Evolutionary conservation across 2,329 filamentous ascomycete species (phyloP).

Genomic region (Ploettnerulaceae sp.): DNA sequence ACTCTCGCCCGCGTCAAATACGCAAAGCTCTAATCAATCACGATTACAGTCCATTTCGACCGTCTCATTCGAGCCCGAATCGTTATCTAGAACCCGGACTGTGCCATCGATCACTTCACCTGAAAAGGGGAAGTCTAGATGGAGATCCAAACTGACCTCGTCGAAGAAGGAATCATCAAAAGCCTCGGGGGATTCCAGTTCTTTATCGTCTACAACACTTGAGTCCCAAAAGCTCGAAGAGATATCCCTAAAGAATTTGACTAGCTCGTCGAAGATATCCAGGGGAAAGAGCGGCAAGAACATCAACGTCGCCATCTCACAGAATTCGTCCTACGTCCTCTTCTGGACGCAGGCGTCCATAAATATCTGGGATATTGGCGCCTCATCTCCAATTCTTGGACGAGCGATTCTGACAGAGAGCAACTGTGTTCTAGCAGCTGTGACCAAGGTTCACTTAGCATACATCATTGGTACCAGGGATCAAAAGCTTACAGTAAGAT

Average conservation of each 20-base stretch:
- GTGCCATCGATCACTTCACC: constrained; percentile 12
- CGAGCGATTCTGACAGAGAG: constrained; percentile 36
- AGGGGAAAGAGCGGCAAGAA: constrained; percentile 34
- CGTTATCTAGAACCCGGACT: constrained; percentile 15
- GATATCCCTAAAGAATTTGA: constrained; percentile 35
- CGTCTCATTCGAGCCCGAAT: constrained; percentile 22
- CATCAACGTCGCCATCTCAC: constrained; percentile 37
- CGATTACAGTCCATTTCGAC: constrained; percentile 16
- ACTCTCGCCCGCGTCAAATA: constrained; percentile 13
- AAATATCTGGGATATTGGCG: constrained; percentile 38
- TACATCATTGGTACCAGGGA: constrained; percentile 40
- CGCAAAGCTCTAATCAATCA: constrained; percentile 8
- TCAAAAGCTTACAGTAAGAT: constrained; percentile 38
- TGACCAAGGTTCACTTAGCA: constrained; percentile 36
- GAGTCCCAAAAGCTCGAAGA: constrained; percentile 37
- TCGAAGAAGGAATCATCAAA: constrained; percentile 29
- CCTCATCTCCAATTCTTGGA: constrained; percentile 35
- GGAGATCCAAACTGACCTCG: constrained; percentile 29
- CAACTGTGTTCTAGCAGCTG: constrained; percentile 37
- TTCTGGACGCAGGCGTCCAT: constrained; percentile 39
- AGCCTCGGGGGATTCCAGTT: constrained; percentile 36
- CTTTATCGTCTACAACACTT: constrained; percentile 35
- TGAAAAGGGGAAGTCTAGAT: constrained; percentile 32
- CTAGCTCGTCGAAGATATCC: constrained; percentile 29
- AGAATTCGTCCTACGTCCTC: constrained; percentile 37